These are phyloP conservation scores for Crithidia fasciculata DNA, from an alignment of 208 protist species.

Conservation along the genomic window DNA sequence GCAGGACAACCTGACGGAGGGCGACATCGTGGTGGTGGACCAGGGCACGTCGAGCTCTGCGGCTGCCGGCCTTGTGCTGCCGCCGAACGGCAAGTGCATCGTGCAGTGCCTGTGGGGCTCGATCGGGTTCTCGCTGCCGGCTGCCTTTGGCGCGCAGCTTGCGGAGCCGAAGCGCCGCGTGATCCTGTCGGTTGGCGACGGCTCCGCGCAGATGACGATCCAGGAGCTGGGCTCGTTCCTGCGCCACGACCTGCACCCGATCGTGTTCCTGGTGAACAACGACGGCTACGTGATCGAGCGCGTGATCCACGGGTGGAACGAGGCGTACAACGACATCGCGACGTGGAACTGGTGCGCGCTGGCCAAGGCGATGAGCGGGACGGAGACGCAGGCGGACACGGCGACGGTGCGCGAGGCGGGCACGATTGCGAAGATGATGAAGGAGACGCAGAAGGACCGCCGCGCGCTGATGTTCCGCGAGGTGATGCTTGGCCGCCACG, in stretches of 20 bases:
- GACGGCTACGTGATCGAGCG: slow-evolving; percentile 59
- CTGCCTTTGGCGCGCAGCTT: slow-evolving; percentile 51
- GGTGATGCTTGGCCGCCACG: slow-evolving; percentile 47
- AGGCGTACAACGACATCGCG: slow-evolving; percentile 53
- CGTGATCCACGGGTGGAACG: slow-evolving; percentile 56
- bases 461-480: slow-evolving; percentile 33
- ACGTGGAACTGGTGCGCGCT: slow-evolving; percentile 47
- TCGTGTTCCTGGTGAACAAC: slow-evolving; percentile 59
- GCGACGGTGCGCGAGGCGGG: too few relatives aligned
- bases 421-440: slow-evolving; percentile 4
- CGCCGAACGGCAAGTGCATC: slow-evolving; percentile 21
- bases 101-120: slow-evolving; percentile 49
- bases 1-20: slow-evolving; percentile 32
- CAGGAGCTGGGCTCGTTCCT: slow-evolving; percentile 53
- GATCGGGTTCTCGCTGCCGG: slow-evolving; percentile 52
- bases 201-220: slow-evolving; percentile 45
- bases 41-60: slow-evolving; percentile 48
- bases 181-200: slow-evolving; percentile 44
- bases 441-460: slow-evolving; percentile 15
- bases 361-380: slow-evolving; percentile 14
- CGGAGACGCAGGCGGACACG: too few relatives aligned
- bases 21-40: slow-evolving; percentile 53
- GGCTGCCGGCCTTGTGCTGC: slow-evolving; percentile 36
- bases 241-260: slow-evolving; percentile 37
- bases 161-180: slow-evolving; percentile 42